phyloP scores from a whole-genome alignment of 2,329 filamentous ascomycete species.

The Arachnomyces sp. region DNA sequence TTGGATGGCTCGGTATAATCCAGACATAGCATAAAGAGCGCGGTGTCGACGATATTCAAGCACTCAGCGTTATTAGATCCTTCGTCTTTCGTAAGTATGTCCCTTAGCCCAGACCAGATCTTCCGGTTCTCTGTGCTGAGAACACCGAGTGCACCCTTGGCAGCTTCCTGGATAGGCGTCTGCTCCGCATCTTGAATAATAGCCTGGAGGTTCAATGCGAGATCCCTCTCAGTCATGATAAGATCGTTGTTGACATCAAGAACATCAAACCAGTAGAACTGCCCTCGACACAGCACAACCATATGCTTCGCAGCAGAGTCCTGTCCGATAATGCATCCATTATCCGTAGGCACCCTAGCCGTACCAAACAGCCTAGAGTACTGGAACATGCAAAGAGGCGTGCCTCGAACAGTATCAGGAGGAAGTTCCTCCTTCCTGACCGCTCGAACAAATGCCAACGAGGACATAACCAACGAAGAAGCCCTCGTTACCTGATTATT shows the following conservation, averaged over 20 bases:
- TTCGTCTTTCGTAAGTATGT: conserved; percentile 76
- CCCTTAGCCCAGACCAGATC: conserved; percentile 84
- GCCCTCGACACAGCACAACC: conserved; percentile 85
- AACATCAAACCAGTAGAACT: conserved; percentile 99
- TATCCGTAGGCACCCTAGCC: conserved; percentile 84
- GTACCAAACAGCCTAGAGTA: conserved; percentile 94
- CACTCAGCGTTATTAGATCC: conserved; percentile 94
- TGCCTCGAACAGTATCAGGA: conserved; percentile 75
- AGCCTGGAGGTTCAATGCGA: conserved; percentile 82
- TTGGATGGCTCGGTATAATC: conserved; percentile 83
- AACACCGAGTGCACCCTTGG: conserved; percentile 89
- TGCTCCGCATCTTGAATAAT: conserved; percentile 86
- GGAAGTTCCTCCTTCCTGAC: conserved; percentile 88
- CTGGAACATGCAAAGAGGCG: conserved; percentile 94
- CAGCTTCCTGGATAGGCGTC: conserved; percentile 84
- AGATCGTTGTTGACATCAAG: conserved; percentile 88
- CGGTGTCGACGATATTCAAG: conserved; percentile 89
- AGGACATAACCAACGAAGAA: conserved; percentile 82
- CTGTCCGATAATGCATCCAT: conserved; percentile 92
- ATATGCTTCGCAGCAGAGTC: conserved; percentile 90
- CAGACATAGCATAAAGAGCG: conserved; percentile 83
- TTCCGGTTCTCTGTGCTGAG: conserved; percentile 95
- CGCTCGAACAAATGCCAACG: conserved; percentile 84
- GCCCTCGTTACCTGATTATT: conserved; percentile 96
- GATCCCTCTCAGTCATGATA: conserved; percentile 94